These are phyloP conservation scores for Boletus eberwhitei DNA, from an alignment of 768 basidiomycete genomes.

Conservation along the genomic window DNA sequence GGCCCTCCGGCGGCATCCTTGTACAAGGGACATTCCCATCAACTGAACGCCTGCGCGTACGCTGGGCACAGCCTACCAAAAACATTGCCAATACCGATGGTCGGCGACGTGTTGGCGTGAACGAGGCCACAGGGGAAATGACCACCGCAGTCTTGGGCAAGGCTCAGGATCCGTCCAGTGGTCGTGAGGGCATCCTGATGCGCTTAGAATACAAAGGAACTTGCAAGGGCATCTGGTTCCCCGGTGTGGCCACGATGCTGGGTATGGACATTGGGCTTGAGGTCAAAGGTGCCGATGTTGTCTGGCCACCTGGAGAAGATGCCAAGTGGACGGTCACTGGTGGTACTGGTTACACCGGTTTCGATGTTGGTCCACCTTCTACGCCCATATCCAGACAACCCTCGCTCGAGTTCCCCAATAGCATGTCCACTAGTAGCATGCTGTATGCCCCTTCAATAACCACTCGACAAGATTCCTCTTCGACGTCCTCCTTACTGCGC, in stretches of 20 bases:
- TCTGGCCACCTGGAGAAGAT: conserved; percentile 56
- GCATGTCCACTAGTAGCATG: conserved; percentile 16
- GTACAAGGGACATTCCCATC: conserved; percentile 80
- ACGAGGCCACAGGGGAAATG: conserved; percentile 67
- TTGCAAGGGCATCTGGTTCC: conserved; percentile 77
- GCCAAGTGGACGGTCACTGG: conserved; percentile 61
- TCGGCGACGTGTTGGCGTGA: conserved; percentile 66
- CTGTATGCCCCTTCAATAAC: conserved; percentile 21
- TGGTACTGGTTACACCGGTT: conserved; percentile 68
- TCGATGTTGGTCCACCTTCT: conserved; percentile 48
- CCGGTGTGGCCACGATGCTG: conserved; percentile 77
- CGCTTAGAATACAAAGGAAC: conserved; percentile 67
- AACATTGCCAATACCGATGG: conserved; percentile 46
- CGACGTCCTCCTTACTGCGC: conserved; percentile 65
- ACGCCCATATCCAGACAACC: conserved; percentile 43
- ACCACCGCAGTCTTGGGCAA: conserved; percentile 55
- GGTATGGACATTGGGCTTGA: conserved; percentile 75
- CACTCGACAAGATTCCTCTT: conserved; percentile 41
- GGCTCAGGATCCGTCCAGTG: conserved; percentile 35
- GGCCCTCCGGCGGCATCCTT: conserved; percentile 56
- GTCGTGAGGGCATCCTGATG: conserved; percentile 56
- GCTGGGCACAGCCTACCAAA: conserved; percentile 71
- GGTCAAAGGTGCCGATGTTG: conserved; percentile 62
- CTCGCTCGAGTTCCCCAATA: conserved; percentile 45
- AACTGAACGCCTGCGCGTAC: conserved; percentile 68